phyloP scores from a whole-genome alignment of 2,329 filamentous ascomycete genomes.

The Venturia carpophila region DNA sequence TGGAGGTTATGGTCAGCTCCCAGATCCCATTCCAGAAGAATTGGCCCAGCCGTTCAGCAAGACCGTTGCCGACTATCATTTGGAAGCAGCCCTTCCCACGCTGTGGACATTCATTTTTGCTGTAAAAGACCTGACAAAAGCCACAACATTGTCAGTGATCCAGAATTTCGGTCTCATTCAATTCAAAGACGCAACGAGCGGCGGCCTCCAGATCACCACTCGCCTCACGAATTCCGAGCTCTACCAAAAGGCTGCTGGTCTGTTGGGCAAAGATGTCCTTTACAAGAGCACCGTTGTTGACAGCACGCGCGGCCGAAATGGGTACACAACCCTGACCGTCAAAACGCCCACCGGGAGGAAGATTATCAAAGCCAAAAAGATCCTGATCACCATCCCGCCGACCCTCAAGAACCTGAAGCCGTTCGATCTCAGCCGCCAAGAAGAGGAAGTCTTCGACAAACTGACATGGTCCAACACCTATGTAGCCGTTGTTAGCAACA shows the following conservation, averaged over 20 bases:
- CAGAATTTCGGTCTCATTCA: slow-evolving; percentile 6
- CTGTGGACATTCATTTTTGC: background rate
- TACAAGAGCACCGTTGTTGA: slow-evolving; percentile 5
- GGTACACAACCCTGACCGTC: slow-evolving; percentile 1
- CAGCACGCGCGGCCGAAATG: background rate
- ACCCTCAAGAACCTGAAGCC: background rate
- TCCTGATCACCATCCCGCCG: slow-evolving; percentile 13
- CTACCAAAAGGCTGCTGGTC: background rate
- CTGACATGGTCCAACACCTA: background rate
- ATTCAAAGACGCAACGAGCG: background rate
- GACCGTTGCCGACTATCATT: background rate
- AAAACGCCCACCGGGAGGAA: background rate
- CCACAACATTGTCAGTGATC: background rate
- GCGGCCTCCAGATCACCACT: background rate
- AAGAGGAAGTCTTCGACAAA: background rate
- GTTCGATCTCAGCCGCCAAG: slow-evolving; percentile 8
- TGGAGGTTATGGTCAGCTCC: background rate
- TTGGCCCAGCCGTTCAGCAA: slow-evolving; percentile 10
- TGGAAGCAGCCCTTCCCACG: background rate
- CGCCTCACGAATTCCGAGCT: background rate
- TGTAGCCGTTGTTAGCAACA: background rate
- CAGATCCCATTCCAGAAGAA: background rate
- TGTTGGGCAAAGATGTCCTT: slow-evolving; percentile 9
- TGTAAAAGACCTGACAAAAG: background rate
- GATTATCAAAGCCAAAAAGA: slow-evolving; percentile 15